These are phyloP conservation scores for Aegilops umbellulata DNA, from an alignment of 176 grass and related monocot genomes.

Conservation along the genomic window DNA sequence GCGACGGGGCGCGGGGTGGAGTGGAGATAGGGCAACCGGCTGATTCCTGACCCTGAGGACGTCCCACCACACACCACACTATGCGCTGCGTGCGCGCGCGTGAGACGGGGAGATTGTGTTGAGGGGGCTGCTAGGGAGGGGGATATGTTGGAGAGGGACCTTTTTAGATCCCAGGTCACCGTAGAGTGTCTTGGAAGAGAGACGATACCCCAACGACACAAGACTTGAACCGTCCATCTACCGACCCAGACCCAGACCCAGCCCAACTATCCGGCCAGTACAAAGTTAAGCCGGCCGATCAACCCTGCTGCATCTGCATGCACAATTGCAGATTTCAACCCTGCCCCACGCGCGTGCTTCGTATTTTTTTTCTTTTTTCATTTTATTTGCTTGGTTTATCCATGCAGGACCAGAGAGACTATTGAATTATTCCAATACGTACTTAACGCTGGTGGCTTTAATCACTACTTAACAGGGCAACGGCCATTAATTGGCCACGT, in stretches of 20 bases:
- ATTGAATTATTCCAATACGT: background rate
- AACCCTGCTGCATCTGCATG: background rate
- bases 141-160: background rate
- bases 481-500: background rate
- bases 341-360: background rate
- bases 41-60: conserved; percentile 73
- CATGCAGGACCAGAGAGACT: too few relatives aligned
- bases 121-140: background rate
- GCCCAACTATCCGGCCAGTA: background rate
- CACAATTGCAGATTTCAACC: background rate
- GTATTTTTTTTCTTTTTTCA: background rate
- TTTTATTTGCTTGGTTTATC: too few relatives aligned
- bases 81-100: background rate
- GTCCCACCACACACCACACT: conserved; percentile 64
- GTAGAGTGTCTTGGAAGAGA: conserved; percentile 94
- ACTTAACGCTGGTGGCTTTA: too few relatives aligned
- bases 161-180: conserved; percentile 61
- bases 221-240: conserved; percentile 47
- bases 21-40: conserved; percentile 84
- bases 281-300: background rate
- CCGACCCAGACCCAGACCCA: background rate
- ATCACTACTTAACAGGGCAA: background rate
- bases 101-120: background rate
- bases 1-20: conserved; percentile 48
- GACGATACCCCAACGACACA: conserved; percentile 50